Percentiles rank a stretch among this genome's conserved stretches.
Evolutionary conservation across 352 stramenopile species (phyloP).

Genomic region (Pythium phragmitis): DNA sequence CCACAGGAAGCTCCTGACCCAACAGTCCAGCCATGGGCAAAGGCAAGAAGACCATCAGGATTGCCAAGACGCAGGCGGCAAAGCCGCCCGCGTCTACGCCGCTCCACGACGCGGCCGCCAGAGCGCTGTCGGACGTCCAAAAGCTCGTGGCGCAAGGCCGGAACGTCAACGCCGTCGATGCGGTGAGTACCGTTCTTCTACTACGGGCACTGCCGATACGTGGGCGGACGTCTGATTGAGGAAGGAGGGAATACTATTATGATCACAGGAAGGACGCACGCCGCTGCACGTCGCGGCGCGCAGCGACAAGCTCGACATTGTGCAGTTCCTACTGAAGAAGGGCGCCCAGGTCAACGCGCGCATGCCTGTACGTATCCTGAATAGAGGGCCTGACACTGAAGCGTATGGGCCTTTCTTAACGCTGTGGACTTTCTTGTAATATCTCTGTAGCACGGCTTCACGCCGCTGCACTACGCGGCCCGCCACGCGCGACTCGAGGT

Average conservation of each 20-base stretch:
- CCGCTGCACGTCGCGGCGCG: slow-evolving; percentile 18
- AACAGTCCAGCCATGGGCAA: background rate
- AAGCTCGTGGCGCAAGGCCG: slow-evolving; percentile 15
- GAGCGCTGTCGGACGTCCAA: slow-evolving; percentile 5
- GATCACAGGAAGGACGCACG: slow-evolving; percentile 12
- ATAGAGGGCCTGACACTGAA: no score
- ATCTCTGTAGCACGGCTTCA: slow-evolving; percentile 15
- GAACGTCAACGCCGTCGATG: slow-evolving; percentile 8
- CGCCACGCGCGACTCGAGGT: slow-evolving; percentile 21
- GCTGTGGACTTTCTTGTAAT: background rate
- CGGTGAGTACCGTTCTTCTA: background rate
- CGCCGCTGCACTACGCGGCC: slow-evolving; percentile 21
- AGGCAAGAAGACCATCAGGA: background rate
- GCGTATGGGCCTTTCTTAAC: no score
- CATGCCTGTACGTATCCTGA: slow-evolving; percentile 15
- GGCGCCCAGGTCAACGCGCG: slow-evolving; percentile 20
- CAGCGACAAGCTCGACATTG: slow-evolving; percentile 16
- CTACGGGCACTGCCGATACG: no score
- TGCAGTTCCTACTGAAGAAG: slow-evolving; percentile 17
- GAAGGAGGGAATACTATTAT: background rate
- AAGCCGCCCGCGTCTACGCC: slow-evolving; percentile 8
- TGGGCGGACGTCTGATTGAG: no score
- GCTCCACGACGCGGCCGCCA: slow-evolving; percentile 4
- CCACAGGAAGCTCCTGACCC: background rate
- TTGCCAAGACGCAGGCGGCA: slow-evolving; percentile 1